Evolutionary conservation across 2,329 filamentous ascomycete genomes (phyloP).

Genomic region (Cadophora sp.): DNA sequence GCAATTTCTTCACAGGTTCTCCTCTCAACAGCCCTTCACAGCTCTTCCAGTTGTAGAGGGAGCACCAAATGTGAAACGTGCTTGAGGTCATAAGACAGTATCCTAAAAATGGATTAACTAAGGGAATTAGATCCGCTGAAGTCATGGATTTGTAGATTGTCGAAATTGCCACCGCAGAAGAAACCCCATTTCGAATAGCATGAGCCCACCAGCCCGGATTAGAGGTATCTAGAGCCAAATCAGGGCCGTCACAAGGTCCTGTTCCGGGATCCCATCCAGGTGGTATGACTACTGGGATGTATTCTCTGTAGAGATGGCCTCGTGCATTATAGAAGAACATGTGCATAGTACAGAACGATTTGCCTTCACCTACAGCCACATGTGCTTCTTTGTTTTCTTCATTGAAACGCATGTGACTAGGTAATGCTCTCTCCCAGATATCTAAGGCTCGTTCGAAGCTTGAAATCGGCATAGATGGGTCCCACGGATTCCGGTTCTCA

Average conservation of each 20-base stretch:
- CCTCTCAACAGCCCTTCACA: constrained; percentile 15
- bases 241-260: constrained; percentile 17
- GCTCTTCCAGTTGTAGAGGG: constrained; percentile 15
- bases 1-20: constrained; percentile 14
- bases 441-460: constrained; percentile 7
- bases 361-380: constrained; percentile 13
- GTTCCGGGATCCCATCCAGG: constrained; percentile 16
- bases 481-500: constrained; percentile 7
- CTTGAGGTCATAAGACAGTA: constrained; percentile 19
- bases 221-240: background rate
- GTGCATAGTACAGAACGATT: constrained; percentile 15
- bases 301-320: constrained; percentile 17
- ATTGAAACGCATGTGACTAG: constrained; percentile 11
- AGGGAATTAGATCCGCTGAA: constrained; percentile 10
- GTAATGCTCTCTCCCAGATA: constrained; percentile 8
- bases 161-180: constrained; percentile 11
- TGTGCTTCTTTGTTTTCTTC: constrained; percentile 10
- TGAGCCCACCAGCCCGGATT: constrained; percentile 14
- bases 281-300: constrained; percentile 18
- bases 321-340: constrained; percentile 16
- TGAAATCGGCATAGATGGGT: constrained; percentile 6
- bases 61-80: constrained; percentile 20
- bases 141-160: constrained; percentile 17
- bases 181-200: constrained; percentile 14
- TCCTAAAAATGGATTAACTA: constrained; percentile 10